Evolutionary conservation across 2,329 filamentous ascomycete species (phyloP), one percentile per base, ranked within the genome.

Genomic region (Colletotrichum sublineola): DNA sequence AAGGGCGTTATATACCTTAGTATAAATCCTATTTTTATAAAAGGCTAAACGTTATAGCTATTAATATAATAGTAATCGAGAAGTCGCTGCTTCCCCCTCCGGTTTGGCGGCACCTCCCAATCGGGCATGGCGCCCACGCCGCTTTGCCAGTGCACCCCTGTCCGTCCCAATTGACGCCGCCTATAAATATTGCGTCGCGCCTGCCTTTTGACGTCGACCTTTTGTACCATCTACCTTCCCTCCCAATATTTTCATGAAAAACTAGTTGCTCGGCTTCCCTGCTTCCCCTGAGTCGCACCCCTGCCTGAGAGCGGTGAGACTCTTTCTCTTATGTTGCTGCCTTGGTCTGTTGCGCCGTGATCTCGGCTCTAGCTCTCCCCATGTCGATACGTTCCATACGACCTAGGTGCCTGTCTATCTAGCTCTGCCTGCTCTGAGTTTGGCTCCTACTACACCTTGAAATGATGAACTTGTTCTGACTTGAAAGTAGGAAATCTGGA

Each of bases 141-240:
- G 48, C 48, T 52, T 52, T 52, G n/a, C n/a, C 29, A n/a, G 48
- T 52, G 48, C 48, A 52, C 48, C 48, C 42, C 42, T 44, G 42
- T 44, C 42, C 24, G 24, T 15, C 15, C 42, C 42, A 44, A 44
- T 24, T 24, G 24, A 24, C 42, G 42, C 14, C 42, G 42, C 42
- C 14, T 14, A 18, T 44, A 44, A 44, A 18, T 44, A 44, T 8
- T 5, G 33, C 42, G 42, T 44, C 42, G 42, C 42, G 24, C 42
- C 42, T 14, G 42, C 2, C 42, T 44, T 15, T 14, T 1, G 14
- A 15, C 15, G 42, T 14, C 42, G 14, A 14, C 42, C 18, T 44
- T 14, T 44, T 44, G 42, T 44, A 44, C 42, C 5, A 14, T 44
- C 14, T 44, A 44, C 42, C 14, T 15, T 15, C 18, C 15, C 42